Evolutionary conservation across 2,329 filamentous ascomycete species (phyloP), one percentile per base, ranked within the genome.

Genomic region (Pseudocercospora pini-densiflorae): DNA sequence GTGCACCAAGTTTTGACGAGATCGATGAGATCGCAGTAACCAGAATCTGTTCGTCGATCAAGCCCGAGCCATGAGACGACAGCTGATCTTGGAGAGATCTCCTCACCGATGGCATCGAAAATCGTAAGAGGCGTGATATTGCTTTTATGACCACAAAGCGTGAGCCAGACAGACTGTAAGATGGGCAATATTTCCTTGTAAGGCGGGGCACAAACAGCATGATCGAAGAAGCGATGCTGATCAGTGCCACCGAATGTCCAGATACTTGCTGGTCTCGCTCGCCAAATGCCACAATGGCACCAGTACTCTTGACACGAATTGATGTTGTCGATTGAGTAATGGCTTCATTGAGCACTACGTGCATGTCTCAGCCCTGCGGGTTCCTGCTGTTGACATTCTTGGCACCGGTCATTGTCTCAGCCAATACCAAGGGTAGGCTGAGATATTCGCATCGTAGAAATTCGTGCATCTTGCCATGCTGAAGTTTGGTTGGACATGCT

Each of bases 371-470:
- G 23, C 51, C 51, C 23, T 31, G 27, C 12, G 51, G 23, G 24
- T 55, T n/a, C 16, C 27, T 55, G 51, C 51, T 55, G 51, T 12
- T 5, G 24, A 29, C 14, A 55, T 51, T 24, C 51, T 27, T 55
- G 51, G 51, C 51, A 31, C 24, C 8, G 51, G 51, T 27, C 23
- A 29, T 31, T 55, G 51, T 55, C 27, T 55, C 51, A 55, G 51
- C 51, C 14, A 8, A 10, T 27, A 24, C 51, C 12, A 27, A 51
- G 51, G 51, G 3, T 19, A 24, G 16, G 8, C 51, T 54, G 24
- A 23, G 51, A 54, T 27, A n/a, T 31, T 54, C 51, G 27, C 51
- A 21, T 33, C 51, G 51, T 55, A 27, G 51, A 55, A 55, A 16
- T 27, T 55, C 51, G 10, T 43, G 16, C 40, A 19, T 43, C 16